A percentile compares a stretch with the other conserved stretches of the same genome.
Evolutionary conservation across 306 rosid genomes (phyloP).

Genomic region (Acacia confusa): DNA sequence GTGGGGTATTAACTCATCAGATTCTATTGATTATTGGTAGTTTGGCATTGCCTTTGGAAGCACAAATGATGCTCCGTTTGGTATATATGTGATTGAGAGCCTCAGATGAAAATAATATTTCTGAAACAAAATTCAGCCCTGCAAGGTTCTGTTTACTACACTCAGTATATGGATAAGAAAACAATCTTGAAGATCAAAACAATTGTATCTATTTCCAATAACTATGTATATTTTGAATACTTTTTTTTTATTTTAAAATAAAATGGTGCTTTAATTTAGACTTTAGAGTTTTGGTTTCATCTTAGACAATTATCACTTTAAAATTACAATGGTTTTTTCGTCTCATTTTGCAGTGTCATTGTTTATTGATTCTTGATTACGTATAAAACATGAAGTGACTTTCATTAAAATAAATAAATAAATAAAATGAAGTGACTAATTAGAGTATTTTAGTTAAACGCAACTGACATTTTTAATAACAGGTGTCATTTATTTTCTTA

Average conservation of each 20-base stretch:
- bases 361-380: no score
- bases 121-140: background rate
- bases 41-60: conserved; percentile 33
- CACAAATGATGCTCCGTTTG: conserved; percentile 29
- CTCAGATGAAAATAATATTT: background rate
- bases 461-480: background rate
- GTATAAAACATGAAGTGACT: no score
- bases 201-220: background rate
- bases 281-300: no score
- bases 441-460: background rate
- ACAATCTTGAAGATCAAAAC: background rate
- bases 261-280: background rate
- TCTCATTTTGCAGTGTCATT: no score
- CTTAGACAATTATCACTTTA: no score
- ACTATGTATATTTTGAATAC: background rate
- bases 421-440: background rate
- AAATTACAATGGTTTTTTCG: no score
- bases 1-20: conserved; percentile 31
- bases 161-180: background rate
- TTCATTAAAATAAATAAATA: no score
- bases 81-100: conserved; percentile 30
- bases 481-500: no score
- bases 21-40: conserved; percentile 29
- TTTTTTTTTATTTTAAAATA: no score
- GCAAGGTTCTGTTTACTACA: background rate